Evolutionary conservation across 2,329 filamentous ascomycete species (phyloP).

Genomic region (Monilinia aucupariae): DNA sequence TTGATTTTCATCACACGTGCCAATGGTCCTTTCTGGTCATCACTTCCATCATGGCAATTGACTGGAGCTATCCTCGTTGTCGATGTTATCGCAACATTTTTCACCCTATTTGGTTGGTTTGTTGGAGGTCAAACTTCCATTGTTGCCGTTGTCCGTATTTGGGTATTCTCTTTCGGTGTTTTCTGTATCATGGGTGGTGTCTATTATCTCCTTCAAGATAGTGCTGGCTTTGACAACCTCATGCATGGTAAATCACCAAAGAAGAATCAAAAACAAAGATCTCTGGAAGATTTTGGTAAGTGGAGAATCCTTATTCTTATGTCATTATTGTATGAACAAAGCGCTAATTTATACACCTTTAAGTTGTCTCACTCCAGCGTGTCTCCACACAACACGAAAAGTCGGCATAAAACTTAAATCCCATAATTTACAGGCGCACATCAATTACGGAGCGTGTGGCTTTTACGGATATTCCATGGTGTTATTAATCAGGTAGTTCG

Average conservation of each 20-base stretch:
- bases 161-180: conserved; percentile 86
- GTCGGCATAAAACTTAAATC: conserved; percentile 52
- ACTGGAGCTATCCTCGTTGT: conserved; percentile 72
- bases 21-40: conserved; percentile 89
- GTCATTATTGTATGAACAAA: conserved; percentile 6
- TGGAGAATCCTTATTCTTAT: conserved; percentile 28
- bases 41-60: conserved; percentile 81
- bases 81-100: conserved; percentile 78
- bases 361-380: conserved; percentile 86
- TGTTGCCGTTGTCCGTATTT: conserved; percentile 80
- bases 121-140: conserved; percentile 65
- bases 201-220: conserved; percentile 79
- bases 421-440: conserved; percentile 15
- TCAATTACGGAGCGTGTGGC: conserved; percentile 12
- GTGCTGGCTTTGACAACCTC: conserved; percentile 77
- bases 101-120: conserved; percentile 83
- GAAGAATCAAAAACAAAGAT: conserved; percentile 76
- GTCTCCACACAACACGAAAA: conserved; percentile 91
- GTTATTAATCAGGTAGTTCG: conserved; percentile 15
- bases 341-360: conserved; percentile 44
- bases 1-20: conserved; percentile 94
- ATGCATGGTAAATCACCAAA: conserved; percentile 87
- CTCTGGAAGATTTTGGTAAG: conserved; percentile 84
- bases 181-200: conserved; percentile 73
- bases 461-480: conserved; percentile 12